Conservation (phyloP, 176 grass and related monocot genomes). For the Triticum dicoccoides region DNA sequence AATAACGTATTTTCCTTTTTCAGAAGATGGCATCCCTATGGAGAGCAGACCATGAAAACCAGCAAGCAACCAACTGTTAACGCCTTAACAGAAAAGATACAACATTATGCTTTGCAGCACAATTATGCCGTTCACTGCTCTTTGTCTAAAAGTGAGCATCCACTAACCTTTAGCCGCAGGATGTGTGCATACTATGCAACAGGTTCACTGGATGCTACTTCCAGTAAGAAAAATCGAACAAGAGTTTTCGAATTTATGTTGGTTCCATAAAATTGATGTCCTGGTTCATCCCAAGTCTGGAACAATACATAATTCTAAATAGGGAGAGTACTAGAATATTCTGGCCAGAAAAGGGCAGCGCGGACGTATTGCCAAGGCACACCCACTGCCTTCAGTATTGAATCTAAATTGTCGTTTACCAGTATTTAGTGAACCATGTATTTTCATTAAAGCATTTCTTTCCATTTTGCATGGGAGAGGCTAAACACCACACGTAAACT, state of each 20-base stretch:
- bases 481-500: background rate
- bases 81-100: background rate
- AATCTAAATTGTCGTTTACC: background rate
- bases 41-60: background rate
- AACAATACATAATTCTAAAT: constrained; percentile 6
- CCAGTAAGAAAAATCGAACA: background rate
- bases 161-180: background rate
- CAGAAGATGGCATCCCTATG: background rate
- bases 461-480: background rate
- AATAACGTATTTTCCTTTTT: background rate
- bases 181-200: background rate
- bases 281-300: background rate
- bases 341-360: background rate
- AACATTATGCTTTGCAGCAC: constrained; percentile 14
- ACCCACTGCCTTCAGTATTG: background rate
- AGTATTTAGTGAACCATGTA: background rate
- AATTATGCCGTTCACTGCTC: background rate
- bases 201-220: background rate
- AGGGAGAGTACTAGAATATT: background rate
- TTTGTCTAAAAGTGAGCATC: background rate
- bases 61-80: background rate
- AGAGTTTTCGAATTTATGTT: background rate
- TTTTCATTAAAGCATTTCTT: background rate
- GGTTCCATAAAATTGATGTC: background rate
- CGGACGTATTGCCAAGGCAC: background rate